A percentile compares a stretch with the other conserved stretches of the same genome.
Conservation (phyloP, 2,329 filamentous ascomycete genomes). For the Clonostachys rosea region DNA sequence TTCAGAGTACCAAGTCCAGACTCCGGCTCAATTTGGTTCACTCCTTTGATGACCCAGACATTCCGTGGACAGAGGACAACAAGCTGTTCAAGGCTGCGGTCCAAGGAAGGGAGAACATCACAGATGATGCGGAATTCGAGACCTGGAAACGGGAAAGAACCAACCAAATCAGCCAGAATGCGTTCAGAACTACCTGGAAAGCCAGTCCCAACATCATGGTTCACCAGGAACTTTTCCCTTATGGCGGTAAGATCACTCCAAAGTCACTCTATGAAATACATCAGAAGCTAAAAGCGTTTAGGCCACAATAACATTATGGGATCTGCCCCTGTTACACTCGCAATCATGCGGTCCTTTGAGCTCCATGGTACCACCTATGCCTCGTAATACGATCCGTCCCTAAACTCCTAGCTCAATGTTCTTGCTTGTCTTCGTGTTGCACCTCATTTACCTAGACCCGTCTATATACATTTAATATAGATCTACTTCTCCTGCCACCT, state of each 20-base stretch:
- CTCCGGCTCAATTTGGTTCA: conserved; percentile 72
- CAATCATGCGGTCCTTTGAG: conserved; percentile 62
- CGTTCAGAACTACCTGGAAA: conserved; percentile 41
- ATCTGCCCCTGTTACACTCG: conserved; percentile 58
- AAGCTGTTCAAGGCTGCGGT: conserved; percentile 57
- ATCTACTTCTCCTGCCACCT: too few species aligned
- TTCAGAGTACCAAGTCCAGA: conserved; percentile 42
- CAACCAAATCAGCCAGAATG: conserved; percentile 33
- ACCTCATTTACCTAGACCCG: too few species aligned
- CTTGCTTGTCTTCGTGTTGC: too few species aligned
- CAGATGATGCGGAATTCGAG: conserved; percentile 30
- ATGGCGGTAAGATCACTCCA: conserved; percentile 42
- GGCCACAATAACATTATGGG: conserved; percentile 68
- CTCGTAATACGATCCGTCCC: neutral
- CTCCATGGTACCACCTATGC: conserved; percentile 21
- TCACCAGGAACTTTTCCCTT: conserved; percentile 47
- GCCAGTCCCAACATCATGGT: conserved; percentile 40
- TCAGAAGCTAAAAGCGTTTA: conserved; percentile 16
- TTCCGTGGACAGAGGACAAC: conserved; percentile 68
- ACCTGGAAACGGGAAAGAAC: conserved; percentile 41
- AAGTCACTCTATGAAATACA: neutral
- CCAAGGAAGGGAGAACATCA: conserved; percentile 35
- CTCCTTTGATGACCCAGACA: conserved; percentile 76
- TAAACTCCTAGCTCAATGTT: too few species aligned
- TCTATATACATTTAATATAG: too few species aligned